Evolutionary conservation across 2,329 filamentous ascomycete genomes (phyloP).

Genomic region (Colletotrichum sp.): DNA sequence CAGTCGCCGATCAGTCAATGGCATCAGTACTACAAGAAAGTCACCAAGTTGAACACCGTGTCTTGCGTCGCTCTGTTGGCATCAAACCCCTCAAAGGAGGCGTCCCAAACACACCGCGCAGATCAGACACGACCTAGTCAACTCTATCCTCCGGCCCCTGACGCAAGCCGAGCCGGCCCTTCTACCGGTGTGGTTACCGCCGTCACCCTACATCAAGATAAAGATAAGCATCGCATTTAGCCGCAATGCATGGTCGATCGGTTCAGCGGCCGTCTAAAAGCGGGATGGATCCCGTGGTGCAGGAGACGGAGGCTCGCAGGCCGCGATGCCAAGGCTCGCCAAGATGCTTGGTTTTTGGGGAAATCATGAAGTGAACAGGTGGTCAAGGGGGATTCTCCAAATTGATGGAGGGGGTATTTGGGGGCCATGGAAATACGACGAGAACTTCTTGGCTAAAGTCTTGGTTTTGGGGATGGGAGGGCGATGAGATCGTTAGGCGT

Average conservation of each 20-base stretch:
- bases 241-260: background rate
- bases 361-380: background rate
- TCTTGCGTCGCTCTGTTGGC: background rate
- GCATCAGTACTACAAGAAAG: background rate
- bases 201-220: background rate
- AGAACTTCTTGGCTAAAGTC: background rate
- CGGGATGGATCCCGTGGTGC: background rate
- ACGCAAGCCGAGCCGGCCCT: background rate
- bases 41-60: background rate
- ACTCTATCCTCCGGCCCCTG: background rate
- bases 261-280: background rate
- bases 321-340: constrained; percentile 15
- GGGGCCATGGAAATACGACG: background rate
- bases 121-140: background rate
- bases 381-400: background rate
- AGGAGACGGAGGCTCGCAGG: background rate
- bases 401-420: background rate
- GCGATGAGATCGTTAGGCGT: background rate
- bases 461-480: background rate
- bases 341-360: constrained; percentile 13
- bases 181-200: background rate
- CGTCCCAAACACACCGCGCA: background rate
- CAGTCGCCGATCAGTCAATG: background rate
- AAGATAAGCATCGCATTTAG: constrained; percentile 3
- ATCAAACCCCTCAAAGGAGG: background rate